These are phyloP conservation scores for Incumbomyces lentus DNA, from an alignment of 2,329 filamentous ascomycete genomes.

Conservation along the genomic window DNA sequence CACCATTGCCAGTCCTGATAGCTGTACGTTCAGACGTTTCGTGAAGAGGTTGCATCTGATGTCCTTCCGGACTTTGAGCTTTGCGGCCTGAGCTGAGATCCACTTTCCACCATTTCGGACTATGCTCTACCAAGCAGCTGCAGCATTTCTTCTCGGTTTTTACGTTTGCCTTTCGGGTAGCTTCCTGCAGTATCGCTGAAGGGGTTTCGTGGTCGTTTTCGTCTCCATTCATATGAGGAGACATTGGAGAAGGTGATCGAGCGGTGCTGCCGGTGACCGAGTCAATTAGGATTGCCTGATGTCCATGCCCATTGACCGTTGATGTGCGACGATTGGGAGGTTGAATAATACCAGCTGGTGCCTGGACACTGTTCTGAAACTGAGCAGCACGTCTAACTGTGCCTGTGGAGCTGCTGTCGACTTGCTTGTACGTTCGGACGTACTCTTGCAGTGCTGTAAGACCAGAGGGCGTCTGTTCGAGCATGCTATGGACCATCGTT, in stretches of 20 bases:
- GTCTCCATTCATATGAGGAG: constrained; percentile 11
- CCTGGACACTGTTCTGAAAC: constrained; percentile 31
- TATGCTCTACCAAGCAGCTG: constrained; percentile 31
- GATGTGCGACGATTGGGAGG: constrained; percentile 46
- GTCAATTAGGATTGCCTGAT: constrained; percentile 10
- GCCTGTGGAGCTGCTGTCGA: constrained; percentile 78
- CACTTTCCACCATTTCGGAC: constrained; percentile 52
- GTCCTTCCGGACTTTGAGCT: constrained; percentile 3
- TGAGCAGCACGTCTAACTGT: constrained; percentile 87
- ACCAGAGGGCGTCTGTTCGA: constrained; percentile 62
- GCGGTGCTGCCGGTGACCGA: constrained; percentile 21
- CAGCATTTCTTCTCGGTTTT: constrained; percentile 26
- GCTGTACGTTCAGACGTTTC: not conserved
- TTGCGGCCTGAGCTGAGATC: constrained; percentile 3
- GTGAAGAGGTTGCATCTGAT: not conserved
- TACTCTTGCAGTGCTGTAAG: constrained; percentile 76
- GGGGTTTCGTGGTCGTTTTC: constrained; percentile 1
- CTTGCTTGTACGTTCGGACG: constrained; percentile 85
- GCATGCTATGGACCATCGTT: constrained; percentile 64
- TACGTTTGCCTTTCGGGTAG: not conserved
- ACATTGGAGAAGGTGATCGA: constrained; percentile 12
- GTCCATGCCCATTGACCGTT: constrained; percentile 34
- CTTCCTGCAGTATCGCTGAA: not conserved
- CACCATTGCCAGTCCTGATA: not conserved
- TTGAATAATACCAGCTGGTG: constrained; percentile 22